phyloP scores from a whole-genome alignment of 352 stramenopile genomes.

The Peronosclerospora sorghi region DNA sequence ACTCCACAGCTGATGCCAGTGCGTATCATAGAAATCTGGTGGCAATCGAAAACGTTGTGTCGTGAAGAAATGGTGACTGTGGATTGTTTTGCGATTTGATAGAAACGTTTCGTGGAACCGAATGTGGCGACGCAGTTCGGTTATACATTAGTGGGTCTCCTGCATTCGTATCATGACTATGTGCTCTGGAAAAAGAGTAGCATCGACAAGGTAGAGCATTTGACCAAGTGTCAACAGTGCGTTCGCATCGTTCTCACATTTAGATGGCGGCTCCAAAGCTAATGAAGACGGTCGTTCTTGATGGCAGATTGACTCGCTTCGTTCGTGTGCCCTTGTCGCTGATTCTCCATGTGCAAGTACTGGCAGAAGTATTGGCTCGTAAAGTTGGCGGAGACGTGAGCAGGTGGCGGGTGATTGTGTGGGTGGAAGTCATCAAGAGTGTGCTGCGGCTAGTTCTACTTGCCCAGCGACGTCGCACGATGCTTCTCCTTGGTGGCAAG shows the following conservation, averaged over 20 bases:
- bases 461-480: constrained; percentile 36
- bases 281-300: not conserved
- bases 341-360: constrained; percentile 70
- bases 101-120: constrained; percentile 47
- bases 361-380: constrained; percentile 62
- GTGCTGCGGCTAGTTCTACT: constrained; percentile 58
- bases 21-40: constrained; percentile 2
- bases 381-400: constrained; percentile 54
- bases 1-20: constrained; percentile 67
- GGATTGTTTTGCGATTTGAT: constrained; percentile 1
- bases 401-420: constrained; percentile 76
- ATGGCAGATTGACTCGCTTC: constrained; percentile 36
- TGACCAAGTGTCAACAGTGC: constrained; percentile 19
- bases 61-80: not conserved
- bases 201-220: constrained; percentile 5
- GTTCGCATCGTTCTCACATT: constrained; percentile 1
- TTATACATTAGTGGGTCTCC: constrained; percentile 64
- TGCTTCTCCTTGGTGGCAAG: constrained; percentile 54
- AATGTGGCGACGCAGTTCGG: constrained; percentile 64
- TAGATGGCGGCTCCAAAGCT: not conserved
- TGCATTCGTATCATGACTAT: constrained; percentile 79
- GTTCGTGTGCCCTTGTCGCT: constrained; percentile 65
- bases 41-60: no score
- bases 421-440: constrained; percentile 64
- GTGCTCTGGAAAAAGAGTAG: constrained; percentile 55